Evolutionary conservation across 2,329 filamentous ascomycete genomes (phyloP).

Genomic region (Trichoderma brevicompactum): DNA sequence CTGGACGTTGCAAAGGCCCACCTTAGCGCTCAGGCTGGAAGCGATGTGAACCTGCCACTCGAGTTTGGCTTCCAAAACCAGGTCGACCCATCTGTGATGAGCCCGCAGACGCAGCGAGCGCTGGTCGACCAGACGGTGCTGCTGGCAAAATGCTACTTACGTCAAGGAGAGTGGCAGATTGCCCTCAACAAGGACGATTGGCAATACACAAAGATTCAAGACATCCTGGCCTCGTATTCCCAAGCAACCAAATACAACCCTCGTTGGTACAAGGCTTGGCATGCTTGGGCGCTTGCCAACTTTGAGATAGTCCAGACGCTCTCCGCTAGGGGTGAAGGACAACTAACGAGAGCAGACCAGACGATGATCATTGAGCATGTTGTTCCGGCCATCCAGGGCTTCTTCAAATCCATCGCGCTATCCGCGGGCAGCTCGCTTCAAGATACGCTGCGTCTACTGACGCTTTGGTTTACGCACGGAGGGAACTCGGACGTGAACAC

Average conservation of each 20-base stretch:
- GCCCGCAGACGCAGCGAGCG: constrained; percentile 56
- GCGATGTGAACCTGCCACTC: constrained; percentile 49
- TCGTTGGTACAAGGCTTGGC: constrained; percentile 98
- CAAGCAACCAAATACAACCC: constrained; percentile 93
- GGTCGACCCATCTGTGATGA: constrained; percentile 51
- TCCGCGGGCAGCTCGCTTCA: constrained; percentile 92
- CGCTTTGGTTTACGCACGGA: constrained; percentile 95
- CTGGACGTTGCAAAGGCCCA: constrained; percentile 59
- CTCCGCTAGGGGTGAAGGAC: constrained; percentile 66
- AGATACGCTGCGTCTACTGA: constrained; percentile 89
- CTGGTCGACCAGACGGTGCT: constrained; percentile 68
- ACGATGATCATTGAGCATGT: constrained; percentile 82
- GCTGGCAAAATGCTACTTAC: constrained; percentile 92
- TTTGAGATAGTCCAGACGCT: constrained; percentile 95
- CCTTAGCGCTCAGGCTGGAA: constrained; percentile 51
- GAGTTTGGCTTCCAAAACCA: constrained; percentile 58
- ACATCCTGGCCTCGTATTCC: constrained; percentile 88
- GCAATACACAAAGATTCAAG: constrained; percentile 82
- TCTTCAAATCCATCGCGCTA: constrained; percentile 95
- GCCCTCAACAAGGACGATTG: constrained; percentile 84
- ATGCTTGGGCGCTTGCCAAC: constrained; percentile 96
- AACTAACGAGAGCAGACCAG: constrained; percentile 54
- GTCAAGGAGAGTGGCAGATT: constrained; percentile 95
- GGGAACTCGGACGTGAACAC: constrained; percentile 84
- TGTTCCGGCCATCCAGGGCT: constrained; percentile 90